These are phyloP conservation scores for Gossypium laxum DNA, from an alignment of 441 rosid species.

Conservation along the genomic window DNA sequence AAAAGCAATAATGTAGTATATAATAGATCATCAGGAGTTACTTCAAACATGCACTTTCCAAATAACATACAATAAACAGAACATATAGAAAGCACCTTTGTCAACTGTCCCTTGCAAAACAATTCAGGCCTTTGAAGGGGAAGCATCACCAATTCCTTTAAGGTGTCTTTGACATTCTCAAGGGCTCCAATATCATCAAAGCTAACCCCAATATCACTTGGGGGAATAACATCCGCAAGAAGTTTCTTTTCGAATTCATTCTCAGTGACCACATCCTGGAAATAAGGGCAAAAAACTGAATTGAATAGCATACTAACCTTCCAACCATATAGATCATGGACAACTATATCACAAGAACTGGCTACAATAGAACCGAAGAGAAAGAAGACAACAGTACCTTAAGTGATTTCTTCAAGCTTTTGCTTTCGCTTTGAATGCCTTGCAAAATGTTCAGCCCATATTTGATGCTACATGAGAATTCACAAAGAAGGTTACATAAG, in stretches of 20 bases:
- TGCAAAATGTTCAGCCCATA: slow-evolving; percentile 70
- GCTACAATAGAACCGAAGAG: not conserved
- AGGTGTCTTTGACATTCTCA: slow-evolving; percentile 91
- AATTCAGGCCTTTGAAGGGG: slow-evolving; percentile 98
- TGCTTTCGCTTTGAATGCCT: slow-evolving; percentile 70
- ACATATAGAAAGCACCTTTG: slow-evolving; percentile 46
- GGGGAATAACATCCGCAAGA: slow-evolving; percentile 87
- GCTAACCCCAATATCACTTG: slow-evolving; percentile 85
- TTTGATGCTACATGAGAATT: slow-evolving; percentile 46
- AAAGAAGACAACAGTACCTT: slow-evolving; percentile 44
- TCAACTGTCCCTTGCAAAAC: slow-evolving; percentile 91
- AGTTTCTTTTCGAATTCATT: slow-evolving; percentile 98
- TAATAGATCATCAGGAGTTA: not conserved
- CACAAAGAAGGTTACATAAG: not conserved
- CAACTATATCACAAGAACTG: not conserved
- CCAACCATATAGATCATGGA: not conserved
- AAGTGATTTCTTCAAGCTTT: slow-evolving; percentile 77
- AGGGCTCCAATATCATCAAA: slow-evolving; percentile 95
- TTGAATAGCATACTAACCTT: not conserved
- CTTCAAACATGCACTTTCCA: not conserved
- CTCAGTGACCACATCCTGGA: slow-evolving; percentile 91
- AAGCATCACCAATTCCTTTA: slow-evolving; percentile 98
- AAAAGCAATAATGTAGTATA: slow-evolving; percentile 4
- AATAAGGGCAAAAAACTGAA: not conserved
- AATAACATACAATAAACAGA: not conserved